Conservation (phyloP, 148 eudicot species). For the Rhododendron molle region DNA sequence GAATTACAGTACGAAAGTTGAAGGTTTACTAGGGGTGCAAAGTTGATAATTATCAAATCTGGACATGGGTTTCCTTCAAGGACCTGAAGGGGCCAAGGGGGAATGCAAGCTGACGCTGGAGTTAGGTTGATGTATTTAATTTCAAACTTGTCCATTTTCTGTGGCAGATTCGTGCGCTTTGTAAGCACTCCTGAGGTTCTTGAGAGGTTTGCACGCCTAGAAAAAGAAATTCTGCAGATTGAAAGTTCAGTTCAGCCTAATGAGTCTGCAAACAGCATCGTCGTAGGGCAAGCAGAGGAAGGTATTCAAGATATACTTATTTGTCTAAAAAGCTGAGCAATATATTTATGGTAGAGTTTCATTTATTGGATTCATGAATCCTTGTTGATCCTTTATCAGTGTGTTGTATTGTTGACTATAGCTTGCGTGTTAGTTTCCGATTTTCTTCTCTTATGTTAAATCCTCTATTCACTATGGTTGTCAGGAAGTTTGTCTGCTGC, state of each 20-base stretch:
- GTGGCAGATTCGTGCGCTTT: constrained; percentile 52
- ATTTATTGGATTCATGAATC: not conserved
- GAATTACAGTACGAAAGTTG: not conserved
- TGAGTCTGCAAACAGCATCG: constrained; percentile 16
- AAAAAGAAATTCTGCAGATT: constrained; percentile 47
- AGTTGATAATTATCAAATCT: not conserved
- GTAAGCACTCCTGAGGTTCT: constrained; percentile 59
- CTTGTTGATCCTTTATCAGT: not conserved
- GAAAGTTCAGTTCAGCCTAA: constrained; percentile 42
- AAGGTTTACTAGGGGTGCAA: not conserved
- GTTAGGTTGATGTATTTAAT: not conserved
- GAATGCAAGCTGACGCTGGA: not conserved
- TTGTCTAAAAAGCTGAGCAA: not conserved
- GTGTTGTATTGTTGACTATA: not conserved
- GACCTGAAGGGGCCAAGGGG: not conserved
- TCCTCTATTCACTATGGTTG: constrained; percentile 6
- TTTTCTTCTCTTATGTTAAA: not conserved
- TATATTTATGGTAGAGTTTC: not conserved
- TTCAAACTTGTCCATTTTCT: not conserved
- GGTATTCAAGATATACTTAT: constrained; percentile 23
- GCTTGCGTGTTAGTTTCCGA: not conserved
- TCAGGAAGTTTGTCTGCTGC: constrained; percentile 26
- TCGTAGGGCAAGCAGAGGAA: constrained; percentile 25
- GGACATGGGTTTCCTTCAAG: not conserved
- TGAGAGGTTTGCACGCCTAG: constrained; percentile 49